These are phyloP conservation scores for Elongisporangium prolatum DNA, from an alignment of 352 stramenopile genomes.

Conservation along the genomic window DNA sequence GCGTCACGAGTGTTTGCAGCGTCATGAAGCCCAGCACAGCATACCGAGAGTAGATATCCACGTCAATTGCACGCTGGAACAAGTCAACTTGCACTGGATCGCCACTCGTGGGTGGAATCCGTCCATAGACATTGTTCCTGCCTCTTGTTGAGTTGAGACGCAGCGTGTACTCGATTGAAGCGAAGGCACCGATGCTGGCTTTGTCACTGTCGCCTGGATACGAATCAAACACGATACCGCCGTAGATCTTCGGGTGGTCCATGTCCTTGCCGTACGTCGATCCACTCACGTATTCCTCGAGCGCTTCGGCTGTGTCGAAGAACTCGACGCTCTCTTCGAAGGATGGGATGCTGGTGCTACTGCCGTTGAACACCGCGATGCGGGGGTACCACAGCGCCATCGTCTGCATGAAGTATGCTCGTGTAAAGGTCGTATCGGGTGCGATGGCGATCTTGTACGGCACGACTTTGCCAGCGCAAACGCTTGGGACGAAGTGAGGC, in stretches of 20 bases:
- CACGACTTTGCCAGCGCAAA: conserved; percentile 34
- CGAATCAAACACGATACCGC: conserved; percentile 48
- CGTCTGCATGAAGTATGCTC: conserved; percentile 44
- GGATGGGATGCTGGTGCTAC: conserved; percentile 27
- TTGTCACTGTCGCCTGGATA: conserved; percentile 16
- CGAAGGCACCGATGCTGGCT: conserved; percentile 24
- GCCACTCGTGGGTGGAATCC: conserved; percentile 26
- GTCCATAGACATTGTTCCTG: conserved; percentile 15
- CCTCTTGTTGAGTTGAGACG: conserved; percentile 48
- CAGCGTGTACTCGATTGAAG: conserved; percentile 54
- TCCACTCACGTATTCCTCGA: conserved; percentile 42
- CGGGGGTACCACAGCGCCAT: conserved; percentile 56
- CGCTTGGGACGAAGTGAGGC: conserved; percentile 21
- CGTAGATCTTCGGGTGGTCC: conserved; percentile 42
- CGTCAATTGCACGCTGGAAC: conserved; percentile 30
- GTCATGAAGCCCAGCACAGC: conserved; percentile 50
- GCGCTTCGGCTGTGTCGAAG: conserved; percentile 25
- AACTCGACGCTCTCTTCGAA: conserved; percentile 43
- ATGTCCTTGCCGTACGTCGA: conserved; percentile 34
- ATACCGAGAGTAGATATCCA: conserved; percentile 40
- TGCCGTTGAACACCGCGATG: conserved; percentile 23
- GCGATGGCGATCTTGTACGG: conserved; percentile 57
- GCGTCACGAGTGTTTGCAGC: conserved; percentile 55
- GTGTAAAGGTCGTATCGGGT: conserved; percentile 46
- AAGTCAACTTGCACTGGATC: conserved; percentile 21